Evolutionary conservation across 768 basidiomycete species (phyloP), one percentile per base, ranked within the genome.

Genomic region (Leccinum pellstonianum): DNA sequence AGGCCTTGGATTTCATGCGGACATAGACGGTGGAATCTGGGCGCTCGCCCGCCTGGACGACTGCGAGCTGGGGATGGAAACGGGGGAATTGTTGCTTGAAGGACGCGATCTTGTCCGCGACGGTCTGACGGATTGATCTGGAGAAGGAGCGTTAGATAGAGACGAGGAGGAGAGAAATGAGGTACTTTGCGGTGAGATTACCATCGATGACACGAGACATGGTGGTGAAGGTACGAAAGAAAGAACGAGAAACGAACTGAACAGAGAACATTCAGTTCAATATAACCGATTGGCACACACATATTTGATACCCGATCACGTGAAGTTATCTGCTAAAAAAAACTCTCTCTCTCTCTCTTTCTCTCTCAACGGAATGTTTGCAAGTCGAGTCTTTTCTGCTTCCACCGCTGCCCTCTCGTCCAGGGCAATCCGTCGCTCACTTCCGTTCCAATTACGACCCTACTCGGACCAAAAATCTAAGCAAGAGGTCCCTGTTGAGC

Each of bases 1-100:
- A 91, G 11, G 97, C 97, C 75, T 95, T 98, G 47, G 85, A 81
- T 77, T 99, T 99, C 96, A 98, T 98, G 69, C 93, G 93, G 65
- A 99, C 88, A 76, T 99, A 99, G 46, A 88, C 87, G 19, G 81
- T 78, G 5, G 95, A 98, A 73, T 98, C 96, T 21, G 93, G 87
- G 59, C 93, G 89, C 31, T 87, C 85, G 56, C 97, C 97, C 54
- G 93, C 94, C 76, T 98, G 97, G 49, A 99, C 83, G 75, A 99
- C 93, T 65, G 86, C 91, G 17, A 99, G 83, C 72, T 88, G 86
- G 12, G 97, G 91, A 68, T 87, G 84, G 80, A 98, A 99, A 21
- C 90, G 89, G n/a, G 95, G 91, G 73, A 83, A 87, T 61, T 77
- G 80, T 4, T 82, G 75, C 68, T 89, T 87, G 50, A 87, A 73